Evolutionary conservation across 192 early-diverging fungal genomes (phyloP), one percentile per base, ranked within the genome.

Genomic region (Martensiomyces pterosporus): DNA sequence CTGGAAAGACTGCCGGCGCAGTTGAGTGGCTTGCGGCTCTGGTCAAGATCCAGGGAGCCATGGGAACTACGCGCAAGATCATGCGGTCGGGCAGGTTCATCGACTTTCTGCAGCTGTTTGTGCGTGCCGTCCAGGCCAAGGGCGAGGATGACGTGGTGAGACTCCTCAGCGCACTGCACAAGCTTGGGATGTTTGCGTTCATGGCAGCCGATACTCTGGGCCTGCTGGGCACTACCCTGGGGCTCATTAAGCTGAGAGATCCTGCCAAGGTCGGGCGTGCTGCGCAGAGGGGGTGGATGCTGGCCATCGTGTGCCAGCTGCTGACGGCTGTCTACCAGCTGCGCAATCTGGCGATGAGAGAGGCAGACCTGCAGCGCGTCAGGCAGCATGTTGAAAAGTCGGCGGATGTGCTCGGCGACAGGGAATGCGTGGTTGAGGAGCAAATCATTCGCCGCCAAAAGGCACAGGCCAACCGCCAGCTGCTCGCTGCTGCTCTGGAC

Each of bases 51-150:
- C 68, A 72, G 53, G 35, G 43, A 10, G 37, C 49, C 9, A 42
- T 72, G 40, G 42, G 39, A 32, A 66, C 58, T 7, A 57, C 63
- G 36, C 63, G 64, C 35, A 74, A 66, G 24, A 42, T 75, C 13
- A 60, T 75, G 65, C 72, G 72, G 3, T 13, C 49, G 0, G 72
- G 72, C 25, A 75, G 68, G 49, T 67, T 67, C 53, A 39, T 75
- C 9, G 57, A 59, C 33, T 75, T 75, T 52, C 16, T 51, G 22
- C 56, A 57, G 24, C 57, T 38, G 14, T 41, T 58, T 9, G 33
- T 54, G 24, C 52, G 44, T 25, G 34, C 57, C 1, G 49, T 68
- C 2, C 12, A 24, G 16, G 24, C 27, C 17, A 24, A 24, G 15
- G 33, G 53, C 23, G 65, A 36, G 6, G 71, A 75, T 42, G 63